Base-by-base conservation (phyloP, 371 early-diverging fungal species). In the Chytridium lagenaria region DNA sequence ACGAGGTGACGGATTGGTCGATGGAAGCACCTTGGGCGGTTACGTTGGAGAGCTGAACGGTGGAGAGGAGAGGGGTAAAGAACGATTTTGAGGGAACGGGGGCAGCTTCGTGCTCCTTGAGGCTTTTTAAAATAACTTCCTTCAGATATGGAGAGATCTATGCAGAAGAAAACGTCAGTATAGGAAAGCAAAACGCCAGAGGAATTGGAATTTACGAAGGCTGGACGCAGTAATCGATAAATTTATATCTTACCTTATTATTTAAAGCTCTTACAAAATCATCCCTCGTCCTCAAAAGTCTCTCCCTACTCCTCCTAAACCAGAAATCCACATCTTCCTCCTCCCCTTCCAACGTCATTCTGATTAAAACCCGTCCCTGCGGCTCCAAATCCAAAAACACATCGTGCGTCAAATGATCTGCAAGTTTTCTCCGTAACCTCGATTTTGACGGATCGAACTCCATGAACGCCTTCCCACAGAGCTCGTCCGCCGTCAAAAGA, bases 291-390 rank as follows among this genome's bases (percentile, higher is more conserved):
- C 83, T 50, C 7, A 71, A 72, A 7, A 83, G 68, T 51, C 80
- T 70, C 59, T 83, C 81, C 31, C 73, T 73, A 12, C 70, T 73
- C 16, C 80, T 87, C 67, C 94, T 90, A 76, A 95, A 94, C 90
- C 93, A 94, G 77, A 94, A 96, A 77, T 94, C 94, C 7, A 92
- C 89, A 71, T 95, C 95, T 51, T 94, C 94, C 59, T 91, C 90
- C 83, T 95, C 96, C 30, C 93, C 93, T 68, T 93, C 94, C 88
- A 95, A 88, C 16, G 92, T 93, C 49, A 95, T 83, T 22, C 94
- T 88, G 36, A 96, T 71, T 59, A 92, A 70, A 31, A 96, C 69
- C 28, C 90, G 86, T 0, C 97, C 97, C 70, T 93, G 90, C 31
- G 93, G 94, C 57, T 91, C 90, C 65, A 94, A 70, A 59, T 93